Evolutionary conservation across 148 eudicot species (phyloP).

Genomic region (Drosera capensis): DNA sequence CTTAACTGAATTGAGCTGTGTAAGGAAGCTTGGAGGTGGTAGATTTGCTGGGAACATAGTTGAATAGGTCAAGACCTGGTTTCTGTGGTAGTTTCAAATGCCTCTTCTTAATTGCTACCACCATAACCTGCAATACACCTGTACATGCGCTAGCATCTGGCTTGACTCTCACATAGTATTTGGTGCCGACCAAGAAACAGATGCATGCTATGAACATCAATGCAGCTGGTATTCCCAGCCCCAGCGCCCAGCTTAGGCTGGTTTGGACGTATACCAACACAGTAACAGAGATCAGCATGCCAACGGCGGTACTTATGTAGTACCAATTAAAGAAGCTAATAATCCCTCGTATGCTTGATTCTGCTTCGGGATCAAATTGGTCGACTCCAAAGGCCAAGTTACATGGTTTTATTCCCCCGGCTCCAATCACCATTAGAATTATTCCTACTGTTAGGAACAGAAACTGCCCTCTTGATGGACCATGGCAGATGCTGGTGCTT

Average conservation of each 20-base stretch:
- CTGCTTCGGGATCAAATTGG: conserved; percentile 42
- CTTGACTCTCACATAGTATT: conserved; percentile 53
- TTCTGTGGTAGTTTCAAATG: conserved; percentile 13
- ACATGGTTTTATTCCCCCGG: conserved; percentile 49
- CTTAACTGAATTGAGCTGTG: conserved; percentile 74
- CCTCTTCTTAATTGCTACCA: conserved; percentile 53
- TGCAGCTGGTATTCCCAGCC: conserved; percentile 53
- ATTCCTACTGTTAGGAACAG: no score
- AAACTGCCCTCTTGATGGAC: no score
- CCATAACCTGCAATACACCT: conserved; percentile 41
- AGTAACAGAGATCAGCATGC: conserved; percentile 61
- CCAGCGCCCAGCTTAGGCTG: conserved; percentile 63
- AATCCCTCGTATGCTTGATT: conserved; percentile 36
- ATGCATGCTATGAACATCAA: conserved; percentile 48
- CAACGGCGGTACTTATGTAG: conserved; percentile 74
- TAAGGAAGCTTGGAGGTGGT: conserved; percentile 47
- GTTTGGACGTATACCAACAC: conserved; percentile 65
- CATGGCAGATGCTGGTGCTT: no score
- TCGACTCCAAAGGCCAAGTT: conserved; percentile 53
- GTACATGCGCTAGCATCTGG: conserved; percentile 73
- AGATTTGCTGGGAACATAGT: conserved; percentile 30
- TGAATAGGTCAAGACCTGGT: conserved; percentile 12
- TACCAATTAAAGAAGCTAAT: conserved; percentile 75
- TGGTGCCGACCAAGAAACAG: conserved; percentile 44
- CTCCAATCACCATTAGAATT: no score